Conservation (phyloP, 192 early-diverging fungal genomes). For the Coemansia sp. region DNA sequence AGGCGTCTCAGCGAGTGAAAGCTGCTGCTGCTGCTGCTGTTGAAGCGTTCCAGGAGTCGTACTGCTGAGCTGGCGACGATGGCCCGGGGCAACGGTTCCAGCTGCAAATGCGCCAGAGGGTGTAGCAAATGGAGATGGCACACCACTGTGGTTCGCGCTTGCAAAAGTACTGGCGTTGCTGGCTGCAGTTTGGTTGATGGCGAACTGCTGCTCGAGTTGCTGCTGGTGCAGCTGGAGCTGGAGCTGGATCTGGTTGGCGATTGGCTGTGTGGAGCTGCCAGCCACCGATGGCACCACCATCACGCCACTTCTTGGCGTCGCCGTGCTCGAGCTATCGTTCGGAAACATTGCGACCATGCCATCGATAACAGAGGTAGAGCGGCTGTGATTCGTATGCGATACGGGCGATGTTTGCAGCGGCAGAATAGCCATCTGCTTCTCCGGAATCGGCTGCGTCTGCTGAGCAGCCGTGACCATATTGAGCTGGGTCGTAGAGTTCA, state of each 20-base stretch:
- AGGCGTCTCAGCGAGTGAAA: constrained; percentile 16
- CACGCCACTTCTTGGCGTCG: constrained; percentile 21
- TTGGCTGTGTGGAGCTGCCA: constrained; percentile 9
- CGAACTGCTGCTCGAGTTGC: constrained; percentile 8
- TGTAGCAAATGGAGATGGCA: constrained; percentile 27
- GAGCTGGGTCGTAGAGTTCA: constrained; percentile 11
- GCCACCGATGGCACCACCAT: background rate
- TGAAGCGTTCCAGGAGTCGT: constrained; percentile 13
- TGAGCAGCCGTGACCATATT: constrained; percentile 1
- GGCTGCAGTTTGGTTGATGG: background rate
- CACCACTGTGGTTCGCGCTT: constrained; percentile 31
- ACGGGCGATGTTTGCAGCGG: constrained; percentile 10
- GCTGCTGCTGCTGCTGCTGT: constrained; percentile 15
- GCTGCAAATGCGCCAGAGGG: background rate
- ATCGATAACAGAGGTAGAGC: constrained; percentile 31
- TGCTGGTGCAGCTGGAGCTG: constrained; percentile 19
- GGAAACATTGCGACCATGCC: constrained; percentile 35
- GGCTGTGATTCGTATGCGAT: constrained; percentile 26
- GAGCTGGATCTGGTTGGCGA: constrained; percentile 18
- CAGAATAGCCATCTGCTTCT: background rate
- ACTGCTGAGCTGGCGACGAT: constrained; percentile 32
- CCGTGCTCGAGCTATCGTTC: constrained; percentile 11
- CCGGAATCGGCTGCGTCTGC: background rate
- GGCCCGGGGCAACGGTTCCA: constrained; percentile 7
- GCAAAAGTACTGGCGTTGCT: constrained; percentile 10